These are phyloP conservation scores for Cercospora brassicicola DNA, from an alignment of 2,329 filamentous ascomycete species.

Conservation along the genomic window DNA sequence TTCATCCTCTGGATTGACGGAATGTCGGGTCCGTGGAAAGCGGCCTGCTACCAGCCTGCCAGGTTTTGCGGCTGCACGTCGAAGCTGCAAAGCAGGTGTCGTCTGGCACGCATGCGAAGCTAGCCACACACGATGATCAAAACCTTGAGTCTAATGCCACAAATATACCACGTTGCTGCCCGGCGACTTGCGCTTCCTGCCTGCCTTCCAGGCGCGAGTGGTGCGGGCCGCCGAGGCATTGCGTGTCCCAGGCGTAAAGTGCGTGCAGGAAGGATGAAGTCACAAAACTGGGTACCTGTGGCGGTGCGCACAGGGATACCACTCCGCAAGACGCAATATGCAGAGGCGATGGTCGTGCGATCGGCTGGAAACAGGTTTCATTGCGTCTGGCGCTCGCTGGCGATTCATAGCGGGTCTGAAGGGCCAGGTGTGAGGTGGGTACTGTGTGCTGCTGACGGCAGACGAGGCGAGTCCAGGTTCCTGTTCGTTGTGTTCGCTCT, in stretches of 20 bases:
- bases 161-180: conserved; percentile 5
- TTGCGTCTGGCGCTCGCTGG: conserved; percentile 12
- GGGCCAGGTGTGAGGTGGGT: conserved; percentile 6
- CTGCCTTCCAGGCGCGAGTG: not conserved
- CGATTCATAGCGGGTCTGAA: conserved; percentile 10
- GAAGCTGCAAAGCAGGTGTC: conserved; percentile 9
- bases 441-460: conserved; percentile 8
- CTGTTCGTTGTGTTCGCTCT: conserved; percentile 8
- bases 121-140: not conserved
- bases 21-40: not conserved
- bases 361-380: conserved; percentile 28
- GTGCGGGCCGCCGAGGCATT: conserved; percentile 2
- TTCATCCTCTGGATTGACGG: not conserved
- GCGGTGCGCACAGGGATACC: conserved; percentile 12
- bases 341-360: conserved; percentile 14
- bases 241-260: conserved; percentile 7
- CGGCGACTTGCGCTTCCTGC: not conserved
- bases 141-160: conserved; percentile 27
- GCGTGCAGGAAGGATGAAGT: conserved; percentile 17
- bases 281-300: conserved; percentile 16
- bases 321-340: conserved; percentile 1
- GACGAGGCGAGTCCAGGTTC: conserved; percentile 8
- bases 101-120: conserved; percentile 1
- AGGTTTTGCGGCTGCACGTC: not conserved
- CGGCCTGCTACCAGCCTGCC: conserved; percentile 5